Base-by-base conservation (phyloP, 2,329 filamentous ascomycete genomes). In the Bipolaris sorokiniana region DNA sequence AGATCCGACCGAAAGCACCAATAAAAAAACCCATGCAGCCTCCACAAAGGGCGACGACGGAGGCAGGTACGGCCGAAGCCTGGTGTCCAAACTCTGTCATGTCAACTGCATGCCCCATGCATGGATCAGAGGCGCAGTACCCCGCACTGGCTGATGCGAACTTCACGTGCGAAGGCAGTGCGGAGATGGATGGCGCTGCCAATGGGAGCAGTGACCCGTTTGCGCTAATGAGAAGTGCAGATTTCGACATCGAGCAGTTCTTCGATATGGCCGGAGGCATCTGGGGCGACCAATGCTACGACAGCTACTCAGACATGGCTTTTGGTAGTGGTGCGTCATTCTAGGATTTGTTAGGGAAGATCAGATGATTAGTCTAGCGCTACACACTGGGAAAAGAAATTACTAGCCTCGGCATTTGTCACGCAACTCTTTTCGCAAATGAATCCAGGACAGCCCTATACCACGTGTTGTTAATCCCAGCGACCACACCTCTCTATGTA, bases 161-260 rank as follows among this genome's bases (percentile, higher is more conserved):
- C 33, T 51, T 59, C 18, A 45, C 46, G 20, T 46, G 37, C 16
- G 52, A 53, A 3, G 41, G 38, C 49, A 48, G 15, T 18, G 37
- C 47, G 20, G 53, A 36, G n/a, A 49, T 59, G 16, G 51, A 53
- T n/a, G 34, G 50, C 20, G 49, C 15, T 5, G 44, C 9, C 7
- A 51, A 56, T 5, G 53, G 26, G 4, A 40, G 34, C 5, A 23
- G 16, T 11, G 70, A 71, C 26, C 63, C 69, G 1, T 66, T 73
- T 44, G 55, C 61, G 1, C 61, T 68, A 1, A 66, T 74, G 65
- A 67, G 56, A 26, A 51, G 58, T 45, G 31, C 41, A 3, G 67
- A 76, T 44, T 71, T 76, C 44, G 72, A 76, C 36, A 70, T 75
- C 65, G 71, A 72, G 33, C 64, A 65, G 15, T 70, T 76, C 33